Evolutionary conservation across 1,284 basidiomycete genomes (phyloP).

Genomic region (Pyrrhoderma lamaoense): DNA sequence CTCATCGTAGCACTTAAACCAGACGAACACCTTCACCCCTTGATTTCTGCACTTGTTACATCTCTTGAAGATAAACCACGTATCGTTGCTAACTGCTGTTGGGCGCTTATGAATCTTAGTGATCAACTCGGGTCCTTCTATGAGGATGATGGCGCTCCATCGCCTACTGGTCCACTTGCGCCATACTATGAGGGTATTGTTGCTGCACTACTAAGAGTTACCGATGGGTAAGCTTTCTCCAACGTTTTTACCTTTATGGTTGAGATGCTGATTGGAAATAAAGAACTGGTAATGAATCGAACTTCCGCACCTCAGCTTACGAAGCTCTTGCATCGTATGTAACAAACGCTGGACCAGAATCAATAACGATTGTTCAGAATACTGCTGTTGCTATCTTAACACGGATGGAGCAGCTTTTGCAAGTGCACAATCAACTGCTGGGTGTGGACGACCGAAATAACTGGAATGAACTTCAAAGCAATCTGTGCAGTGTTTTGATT

Average conservation of each 20-base stretch:
- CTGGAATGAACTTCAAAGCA: constrained; percentile 98
- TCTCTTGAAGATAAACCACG: constrained; percentile 80
- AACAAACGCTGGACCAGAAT: constrained; percentile 76
- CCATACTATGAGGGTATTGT: constrained; percentile 88
- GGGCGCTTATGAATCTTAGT: constrained; percentile 93
- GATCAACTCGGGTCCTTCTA: constrained; percentile 68
- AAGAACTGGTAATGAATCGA: constrained; percentile 82
- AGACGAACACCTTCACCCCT: constrained; percentile 79
- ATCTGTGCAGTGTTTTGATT: constrained; percentile 86
- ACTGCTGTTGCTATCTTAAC: constrained; percentile 77
- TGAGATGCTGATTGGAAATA: constrained; percentile 2
- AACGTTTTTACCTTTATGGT: constrained; percentile 1
- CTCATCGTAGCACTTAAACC: constrained; percentile 84
- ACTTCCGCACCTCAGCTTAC: constrained; percentile 93
- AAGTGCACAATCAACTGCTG: constrained; percentile 87
- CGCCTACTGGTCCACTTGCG: constrained; percentile 61
- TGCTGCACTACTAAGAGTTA: constrained; percentile 73
- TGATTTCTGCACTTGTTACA: constrained; percentile 78
- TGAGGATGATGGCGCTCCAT: constrained; percentile 51
- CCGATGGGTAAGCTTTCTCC: constrained; percentile 61
- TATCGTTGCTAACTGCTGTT: constrained; percentile 92
- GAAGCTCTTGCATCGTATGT: constrained; percentile 90
- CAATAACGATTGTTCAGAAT: constrained; percentile 76
- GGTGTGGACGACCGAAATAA: constrained; percentile 97
- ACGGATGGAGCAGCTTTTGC: constrained; percentile 85